A percentile compares a stretch with the other conserved stretches of the same genome.
Conservation (phyloP, 306 rosid genomes). For the Pyrus betulifolia region DNA sequence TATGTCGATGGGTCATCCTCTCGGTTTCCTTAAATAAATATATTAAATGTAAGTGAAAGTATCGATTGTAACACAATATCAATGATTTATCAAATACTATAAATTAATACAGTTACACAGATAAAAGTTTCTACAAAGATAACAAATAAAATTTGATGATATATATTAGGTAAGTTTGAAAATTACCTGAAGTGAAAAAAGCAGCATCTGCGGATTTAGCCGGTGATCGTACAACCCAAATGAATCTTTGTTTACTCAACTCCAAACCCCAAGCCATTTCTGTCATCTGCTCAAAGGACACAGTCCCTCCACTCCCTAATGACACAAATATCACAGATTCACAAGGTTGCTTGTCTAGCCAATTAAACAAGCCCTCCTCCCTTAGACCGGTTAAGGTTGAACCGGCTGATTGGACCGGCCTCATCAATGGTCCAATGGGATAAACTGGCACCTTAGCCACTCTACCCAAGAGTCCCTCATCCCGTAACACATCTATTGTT, state of each 20-base stretch:
- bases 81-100: too few relatives aligned
- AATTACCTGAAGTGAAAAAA: slow-evolving; percentile 15
- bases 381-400: neutral
- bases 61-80: neutral
- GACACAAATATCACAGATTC: slow-evolving; percentile 54
- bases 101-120: neutral
- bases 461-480: slow-evolving; percentile 10
- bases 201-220: neutral
- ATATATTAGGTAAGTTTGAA: neutral
- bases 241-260: slow-evolving; percentile 39
- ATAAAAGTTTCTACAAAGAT: neutral
- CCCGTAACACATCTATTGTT: slow-evolving; percentile 12
- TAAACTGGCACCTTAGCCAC: slow-evolving; percentile 22
- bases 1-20: neutral
- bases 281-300: slow-evolving; percentile 38
- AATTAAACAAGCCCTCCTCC: slow-evolving; percentile 6
- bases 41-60: neutral
- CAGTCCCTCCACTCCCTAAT: slow-evolving; percentile 60
- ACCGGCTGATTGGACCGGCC: neutral
- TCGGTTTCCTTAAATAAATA: neutral
- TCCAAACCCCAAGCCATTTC: slow-evolving; percentile 70
- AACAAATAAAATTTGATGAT: neutral
- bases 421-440: slow-evolving; percentile 47
- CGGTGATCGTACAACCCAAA: slow-evolving; percentile 66
- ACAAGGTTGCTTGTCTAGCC: slow-evolving; percentile 45